Evolutionary conservation across 2,329 filamentous ascomycete species (phyloP).

Genomic region (Colletotrichum phormii): DNA sequence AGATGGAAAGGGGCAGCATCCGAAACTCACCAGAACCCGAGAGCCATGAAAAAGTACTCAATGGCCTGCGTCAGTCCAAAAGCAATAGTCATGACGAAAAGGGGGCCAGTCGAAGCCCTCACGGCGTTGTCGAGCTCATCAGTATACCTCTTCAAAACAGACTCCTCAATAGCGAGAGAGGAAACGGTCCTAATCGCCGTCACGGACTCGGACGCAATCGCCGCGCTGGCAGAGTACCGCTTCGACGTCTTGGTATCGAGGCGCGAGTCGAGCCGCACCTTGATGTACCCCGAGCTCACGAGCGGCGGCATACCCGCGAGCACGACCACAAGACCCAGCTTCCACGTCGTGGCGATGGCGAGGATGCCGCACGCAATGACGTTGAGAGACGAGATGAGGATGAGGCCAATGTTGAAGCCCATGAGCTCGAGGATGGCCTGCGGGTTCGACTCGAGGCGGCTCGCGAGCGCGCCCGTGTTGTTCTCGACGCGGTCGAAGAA

Average conservation of each 20-base stretch:
- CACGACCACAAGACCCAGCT: conserved; percentile 60
- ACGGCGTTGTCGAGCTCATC: conserved; percentile 46
- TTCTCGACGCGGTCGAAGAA: conserved; percentile 57
- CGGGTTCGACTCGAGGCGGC: conserved; percentile 50
- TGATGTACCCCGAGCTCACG: conserved; percentile 50
- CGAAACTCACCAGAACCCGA: conserved; percentile 51
- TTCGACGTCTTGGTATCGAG: conserved; percentile 51
- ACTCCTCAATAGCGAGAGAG: conserved; percentile 54
- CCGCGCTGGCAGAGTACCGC: conserved; percentile 49
- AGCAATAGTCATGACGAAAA: conserved; percentile 49
- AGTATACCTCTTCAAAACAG: conserved; percentile 45
- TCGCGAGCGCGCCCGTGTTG: conserved; percentile 50
- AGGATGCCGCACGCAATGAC: conserved; percentile 53
- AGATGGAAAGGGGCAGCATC: background rate
- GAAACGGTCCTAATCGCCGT: conserved; percentile 54
- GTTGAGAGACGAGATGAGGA: conserved; percentile 52
- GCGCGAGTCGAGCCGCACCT: conserved; percentile 53
- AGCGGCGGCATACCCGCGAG: conserved; percentile 53
- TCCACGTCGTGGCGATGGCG: conserved; percentile 59
- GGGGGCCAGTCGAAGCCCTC: conserved; percentile 43
- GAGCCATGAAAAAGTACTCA: conserved; percentile 52
- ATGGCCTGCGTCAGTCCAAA: conserved; percentile 52
- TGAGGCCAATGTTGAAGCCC: conserved; percentile 54
- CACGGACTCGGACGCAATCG: conserved; percentile 57
- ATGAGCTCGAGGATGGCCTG: conserved; percentile 55